A percentile compares a stretch with the other conserved stretches of the same genome.
These are phyloP conservation scores for Avicennia marina DNA, from an alignment of 257 asterid species.

Conservation along the genomic window DNA sequence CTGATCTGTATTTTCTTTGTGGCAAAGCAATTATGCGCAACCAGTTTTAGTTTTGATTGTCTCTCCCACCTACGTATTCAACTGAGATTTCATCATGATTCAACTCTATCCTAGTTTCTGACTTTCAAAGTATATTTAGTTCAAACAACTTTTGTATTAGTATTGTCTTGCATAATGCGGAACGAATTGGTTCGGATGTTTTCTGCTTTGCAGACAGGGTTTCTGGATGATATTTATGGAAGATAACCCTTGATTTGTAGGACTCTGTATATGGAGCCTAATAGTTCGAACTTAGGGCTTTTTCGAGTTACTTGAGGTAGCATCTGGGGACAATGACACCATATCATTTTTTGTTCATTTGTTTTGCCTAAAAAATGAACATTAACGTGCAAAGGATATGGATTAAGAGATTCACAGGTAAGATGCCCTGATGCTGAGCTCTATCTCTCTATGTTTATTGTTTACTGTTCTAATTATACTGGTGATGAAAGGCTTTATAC, in stretches of 20 bases:
- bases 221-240: constrained; percentile 29
- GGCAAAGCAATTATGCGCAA: not conserved
- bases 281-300: constrained; percentile 36
- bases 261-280: constrained; percentile 31
- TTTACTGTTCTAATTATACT: constrained; percentile 1
- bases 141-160: not conserved
- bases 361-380: constrained; percentile 34
- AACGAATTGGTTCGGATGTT: constrained; percentile 41
- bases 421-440: constrained; percentile 29
- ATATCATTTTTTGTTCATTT: constrained; percentile 26
- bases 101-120: not conserved
- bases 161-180: constrained; percentile 18
- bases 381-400: constrained; percentile 43
- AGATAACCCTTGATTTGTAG: constrained; percentile 39
- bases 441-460: not conserved
- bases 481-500: not conserved
- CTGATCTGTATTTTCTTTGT: not conserved
- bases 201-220: constrained; percentile 35
- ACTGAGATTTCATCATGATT: constrained; percentile 12
- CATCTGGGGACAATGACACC: constrained; percentile 26
- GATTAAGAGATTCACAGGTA: constrained; percentile 40
- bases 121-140: not conserved
- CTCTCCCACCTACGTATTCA: not conserved
- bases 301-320: constrained; percentile 31
- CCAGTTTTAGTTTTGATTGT: not conserved